Evolutionary conservation across 2,329 filamentous ascomycete species (phyloP).

Genomic region (Aspergillus fumigatiaffinis): DNA sequence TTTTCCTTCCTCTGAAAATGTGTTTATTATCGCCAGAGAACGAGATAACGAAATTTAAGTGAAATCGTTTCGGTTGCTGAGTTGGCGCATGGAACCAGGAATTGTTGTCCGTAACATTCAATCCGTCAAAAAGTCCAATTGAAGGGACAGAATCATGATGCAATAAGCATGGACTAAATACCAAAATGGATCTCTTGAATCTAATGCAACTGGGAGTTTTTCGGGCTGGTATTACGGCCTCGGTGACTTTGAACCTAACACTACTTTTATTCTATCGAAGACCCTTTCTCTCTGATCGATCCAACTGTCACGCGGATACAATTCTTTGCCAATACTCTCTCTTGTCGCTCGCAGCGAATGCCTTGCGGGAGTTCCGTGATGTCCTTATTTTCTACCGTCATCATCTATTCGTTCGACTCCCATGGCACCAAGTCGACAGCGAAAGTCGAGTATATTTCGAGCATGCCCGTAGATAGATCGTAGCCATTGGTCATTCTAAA

Average conservation of each 20-base stretch:
- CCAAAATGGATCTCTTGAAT: constrained; percentile 1
- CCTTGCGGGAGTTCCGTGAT: not conserved
- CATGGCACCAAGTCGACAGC: not conserved
- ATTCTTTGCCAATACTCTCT: not conserved
- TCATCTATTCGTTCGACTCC: not conserved
- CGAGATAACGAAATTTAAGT: constrained; percentile 22
- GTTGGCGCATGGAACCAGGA: not conserved
- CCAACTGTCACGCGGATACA: not conserved
- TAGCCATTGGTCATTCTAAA: not conserved
- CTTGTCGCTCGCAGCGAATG: not conserved
- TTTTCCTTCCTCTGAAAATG: constrained; percentile 1
- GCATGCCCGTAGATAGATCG: not conserved
- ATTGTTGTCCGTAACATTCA: not conserved
- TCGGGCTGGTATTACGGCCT: not conserved
- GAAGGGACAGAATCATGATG: not conserved
- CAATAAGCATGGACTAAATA: constrained; percentile 2
- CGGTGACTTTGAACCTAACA: not conserved
- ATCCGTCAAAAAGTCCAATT: not conserved
- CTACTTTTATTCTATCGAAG: not conserved
- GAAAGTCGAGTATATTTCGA: not conserved
- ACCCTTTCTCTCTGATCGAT: not conserved
- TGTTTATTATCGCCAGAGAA: constrained; percentile 8
- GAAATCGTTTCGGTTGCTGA: constrained; percentile 4
- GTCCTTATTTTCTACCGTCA: not conserved
- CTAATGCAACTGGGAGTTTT: not conserved